Evolutionary conservation across 139 green algal species (phyloP).

Genomic region (Micractinium sp.): DNA sequence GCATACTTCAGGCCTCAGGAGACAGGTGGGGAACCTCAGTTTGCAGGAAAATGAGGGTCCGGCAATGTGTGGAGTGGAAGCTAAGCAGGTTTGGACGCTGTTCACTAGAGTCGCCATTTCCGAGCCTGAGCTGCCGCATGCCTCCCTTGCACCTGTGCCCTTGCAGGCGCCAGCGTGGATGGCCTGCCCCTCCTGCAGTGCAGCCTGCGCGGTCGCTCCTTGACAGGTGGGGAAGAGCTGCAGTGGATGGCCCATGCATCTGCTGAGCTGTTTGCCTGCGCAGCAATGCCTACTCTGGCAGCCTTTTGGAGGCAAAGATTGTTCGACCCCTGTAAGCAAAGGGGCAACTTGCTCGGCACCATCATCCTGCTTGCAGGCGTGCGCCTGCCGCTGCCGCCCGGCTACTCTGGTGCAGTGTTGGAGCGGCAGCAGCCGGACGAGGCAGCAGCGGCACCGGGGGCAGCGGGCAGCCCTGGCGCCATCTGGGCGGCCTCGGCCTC

Average conservation of each 20-base stretch:
- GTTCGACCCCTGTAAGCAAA: too few relatives aligned
- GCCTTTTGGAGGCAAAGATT: too few relatives aligned
- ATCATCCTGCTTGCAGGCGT: slow-evolving; percentile 9
- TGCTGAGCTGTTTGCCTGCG: background rate
- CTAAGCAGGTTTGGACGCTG: background rate
- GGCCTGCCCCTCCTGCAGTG: slow-evolving; percentile 19
- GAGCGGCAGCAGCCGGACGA: slow-evolving; percentile 3
- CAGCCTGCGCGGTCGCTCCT: slow-evolving; percentile 23
- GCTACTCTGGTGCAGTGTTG: slow-evolving; percentile 44
- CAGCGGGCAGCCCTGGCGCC: background rate
- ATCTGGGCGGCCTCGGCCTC: slow-evolving; percentile 19
- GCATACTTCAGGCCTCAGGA: slow-evolving; percentile 29
- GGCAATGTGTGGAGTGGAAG: background rate
- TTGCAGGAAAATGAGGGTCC: background rate
- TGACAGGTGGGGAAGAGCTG: background rate
- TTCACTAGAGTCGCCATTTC: background rate
- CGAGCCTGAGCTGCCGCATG: background rate
- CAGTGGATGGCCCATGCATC: background rate
- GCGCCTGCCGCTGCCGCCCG: slow-evolving; percentile 42
- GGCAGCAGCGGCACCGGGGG: background rate
- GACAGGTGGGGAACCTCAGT: background rate
- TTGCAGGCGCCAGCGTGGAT: slow-evolving; percentile 27
- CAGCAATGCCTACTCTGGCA: background rate
- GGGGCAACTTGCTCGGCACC: background rate
- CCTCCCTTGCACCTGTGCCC: background rate